Conservation (phyloP, 441 rosid species). For the Bruguiera hainesii region DNA sequence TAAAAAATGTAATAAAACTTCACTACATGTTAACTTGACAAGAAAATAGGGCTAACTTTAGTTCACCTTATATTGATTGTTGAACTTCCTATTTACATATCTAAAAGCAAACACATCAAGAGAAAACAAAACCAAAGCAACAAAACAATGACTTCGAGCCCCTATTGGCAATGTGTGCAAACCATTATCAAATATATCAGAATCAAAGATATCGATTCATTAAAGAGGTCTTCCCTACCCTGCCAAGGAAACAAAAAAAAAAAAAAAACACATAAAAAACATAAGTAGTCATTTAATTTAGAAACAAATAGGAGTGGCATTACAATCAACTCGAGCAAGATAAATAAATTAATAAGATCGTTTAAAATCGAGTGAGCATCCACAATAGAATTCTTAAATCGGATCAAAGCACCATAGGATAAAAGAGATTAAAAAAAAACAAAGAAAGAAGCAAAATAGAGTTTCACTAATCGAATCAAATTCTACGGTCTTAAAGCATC, state of each 20-base stretch:
- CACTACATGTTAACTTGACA: background rate
- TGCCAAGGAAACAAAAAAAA: conserved; percentile 8
- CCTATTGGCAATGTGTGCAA: too few species aligned
- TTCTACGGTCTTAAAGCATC: conserved; percentile 23
- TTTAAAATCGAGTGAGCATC: too few species aligned
- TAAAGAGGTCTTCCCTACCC: conserved; percentile 92
- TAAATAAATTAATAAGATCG: too few species aligned
- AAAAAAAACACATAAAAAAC: background rate
- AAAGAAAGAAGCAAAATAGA: too few species aligned
- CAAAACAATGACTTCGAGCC: too few species aligned
- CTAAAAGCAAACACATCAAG: conserved; percentile 30
- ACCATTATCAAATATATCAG: conserved; percentile 15
- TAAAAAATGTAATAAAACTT: background rate
- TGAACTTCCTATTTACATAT: conserved; percentile 86
- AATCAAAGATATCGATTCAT: conserved; percentile 73
- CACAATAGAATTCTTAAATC: background rate
- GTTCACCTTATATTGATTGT: conserved; percentile 81
- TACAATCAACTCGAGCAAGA: too few species aligned
- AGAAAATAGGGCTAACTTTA: too few species aligned
- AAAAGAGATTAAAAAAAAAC: background rate
- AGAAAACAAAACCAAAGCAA: conserved; percentile 10
- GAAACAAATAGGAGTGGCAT: too few species aligned
- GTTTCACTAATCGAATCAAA: background rate
- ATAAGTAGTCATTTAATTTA: background rate
- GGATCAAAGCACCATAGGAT: background rate